A percentile compares a stretch with the other conserved stretches of the same genome.
Evolutionary conservation across 164 flowering plant species (phyloP).

Genomic region (Cinnamomum chago): DNA sequence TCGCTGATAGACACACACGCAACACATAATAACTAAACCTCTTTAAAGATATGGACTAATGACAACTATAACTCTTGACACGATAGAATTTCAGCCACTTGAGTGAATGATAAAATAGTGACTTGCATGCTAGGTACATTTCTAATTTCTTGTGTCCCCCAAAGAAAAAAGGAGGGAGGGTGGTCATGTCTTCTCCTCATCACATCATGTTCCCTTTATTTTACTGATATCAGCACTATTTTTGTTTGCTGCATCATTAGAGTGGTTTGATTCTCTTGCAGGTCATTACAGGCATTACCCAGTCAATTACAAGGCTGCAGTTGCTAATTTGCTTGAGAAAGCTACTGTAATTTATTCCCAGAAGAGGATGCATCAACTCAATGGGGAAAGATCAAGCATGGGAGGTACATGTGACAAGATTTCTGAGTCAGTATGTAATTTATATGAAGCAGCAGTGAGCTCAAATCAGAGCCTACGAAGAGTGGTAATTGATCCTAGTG

Average conservation of each 20-base stretch:
- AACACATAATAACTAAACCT: too few species aligned
- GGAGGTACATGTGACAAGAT: slow-evolving; percentile 37
- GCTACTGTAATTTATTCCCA: slow-evolving; percentile 49
- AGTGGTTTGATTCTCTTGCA: slow-evolving; percentile 19
- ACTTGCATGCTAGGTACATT: too few species aligned
- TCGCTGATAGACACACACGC: too few species aligned
- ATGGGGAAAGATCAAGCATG: slow-evolving; percentile 10
- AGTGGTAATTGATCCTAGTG: slow-evolving; percentile 48
- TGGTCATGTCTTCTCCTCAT: too few species aligned
- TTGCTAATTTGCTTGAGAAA: slow-evolving; percentile 63
- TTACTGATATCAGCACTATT: too few species aligned
- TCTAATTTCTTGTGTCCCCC: too few species aligned
- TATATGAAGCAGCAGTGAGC: slow-evolving; percentile 45
- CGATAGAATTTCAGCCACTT: too few species aligned
- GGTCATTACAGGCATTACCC: slow-evolving; percentile 73
- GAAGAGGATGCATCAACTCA: slow-evolving; percentile 29
- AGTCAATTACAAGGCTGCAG: slow-evolving; percentile 69
- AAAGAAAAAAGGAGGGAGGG: too few species aligned
- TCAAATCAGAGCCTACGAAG: slow-evolving; percentile 49
- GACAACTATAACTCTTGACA: too few species aligned
- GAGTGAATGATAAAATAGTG: too few species aligned
- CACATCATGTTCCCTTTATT: too few species aligned
- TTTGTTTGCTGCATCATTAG: not conserved
- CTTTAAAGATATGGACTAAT: too few species aligned
- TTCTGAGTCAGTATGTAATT: slow-evolving; percentile 36